Evolutionary conservation across 345 rosid species (phyloP).

Genomic region (Hypericum androsaemum): DNA sequence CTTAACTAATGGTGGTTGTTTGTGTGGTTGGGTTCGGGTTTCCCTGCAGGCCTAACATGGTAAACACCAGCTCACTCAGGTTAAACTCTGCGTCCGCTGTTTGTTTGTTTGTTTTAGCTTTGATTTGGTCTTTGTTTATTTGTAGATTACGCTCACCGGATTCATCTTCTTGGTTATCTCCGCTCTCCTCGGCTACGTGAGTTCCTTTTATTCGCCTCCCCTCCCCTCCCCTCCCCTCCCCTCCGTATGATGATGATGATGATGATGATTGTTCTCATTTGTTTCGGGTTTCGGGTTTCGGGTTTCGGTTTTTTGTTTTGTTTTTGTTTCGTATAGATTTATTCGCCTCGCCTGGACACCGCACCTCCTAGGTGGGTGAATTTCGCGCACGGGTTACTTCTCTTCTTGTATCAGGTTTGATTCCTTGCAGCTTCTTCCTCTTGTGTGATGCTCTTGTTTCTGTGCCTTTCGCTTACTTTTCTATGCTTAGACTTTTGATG

Average conservation of each 20-base stretch:
- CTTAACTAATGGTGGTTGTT: background rate
- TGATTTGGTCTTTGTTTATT: constrained; percentile 6
- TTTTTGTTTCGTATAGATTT: constrained; percentile 38
- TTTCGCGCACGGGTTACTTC: constrained; percentile 81
- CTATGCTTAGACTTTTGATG: constrained; percentile 75
- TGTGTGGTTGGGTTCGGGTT: constrained; percentile 16
- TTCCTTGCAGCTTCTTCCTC: background rate
- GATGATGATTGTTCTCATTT: background rate
- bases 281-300: background rate
- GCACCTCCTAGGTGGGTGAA: constrained; percentile 97
- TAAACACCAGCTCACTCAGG: too few relatives aligned
- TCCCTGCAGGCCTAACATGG: constrained; percentile 82
- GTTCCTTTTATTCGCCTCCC: too few relatives aligned
- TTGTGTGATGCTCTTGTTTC: background rate
- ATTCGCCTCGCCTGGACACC: constrained; percentile 77
- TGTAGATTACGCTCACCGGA: constrained; percentile 85
- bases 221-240: too few relatives aligned
- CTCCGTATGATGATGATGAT: background rate
- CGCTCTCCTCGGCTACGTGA: constrained; percentile 84
- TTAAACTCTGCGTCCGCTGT: too few relatives aligned
- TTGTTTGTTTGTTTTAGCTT: too few relatives aligned
- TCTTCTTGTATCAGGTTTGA: constrained; percentile 86
- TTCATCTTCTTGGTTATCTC: constrained; percentile 80
- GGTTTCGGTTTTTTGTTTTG: background rate
- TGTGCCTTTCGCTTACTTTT: background rate